phyloP scores from a whole-genome alignment of 345 rosid genomes.

The thale cress (Arabidopsis thaliana) region TAIR10.1 NC_003076.8:14818001-14818500 shows the following conservation, averaged over 20 bases:
- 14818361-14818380: background rate
- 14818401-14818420: background rate
- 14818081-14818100: slow-evolving; percentile 62
- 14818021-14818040: slow-evolving; percentile 67
- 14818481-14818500: background rate
- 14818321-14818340: slow-evolving; percentile 60
- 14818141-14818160: slow-evolving; percentile 53
- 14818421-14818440: background rate
- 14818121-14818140: slow-evolving; percentile 63
- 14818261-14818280: slow-evolving; percentile 59
- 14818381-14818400: background rate
- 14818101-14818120: slow-evolving; percentile 59
- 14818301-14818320: slow-evolving; percentile 67
- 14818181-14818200: slow-evolving; percentile 62
- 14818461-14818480: background rate
- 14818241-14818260: slow-evolving; percentile 64
- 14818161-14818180: slow-evolving; percentile 60
- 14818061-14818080: slow-evolving; percentile 68
- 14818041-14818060: slow-evolving; percentile 74
- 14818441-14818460: slow-evolving; percentile 11
- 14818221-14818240: slow-evolving; percentile 72
- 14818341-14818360: slow-evolving; percentile 23
- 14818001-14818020: slow-evolving; percentile 70
- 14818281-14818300: slow-evolving; percentile 76
- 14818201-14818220: slow-evolving; percentile 62